Percentiles rank a stretch among this genome's conserved stretches.
Evolutionary conservation across 2,329 filamentous ascomycete genomes (phyloP).

Genomic region (Penicillium rolfsii): DNA sequence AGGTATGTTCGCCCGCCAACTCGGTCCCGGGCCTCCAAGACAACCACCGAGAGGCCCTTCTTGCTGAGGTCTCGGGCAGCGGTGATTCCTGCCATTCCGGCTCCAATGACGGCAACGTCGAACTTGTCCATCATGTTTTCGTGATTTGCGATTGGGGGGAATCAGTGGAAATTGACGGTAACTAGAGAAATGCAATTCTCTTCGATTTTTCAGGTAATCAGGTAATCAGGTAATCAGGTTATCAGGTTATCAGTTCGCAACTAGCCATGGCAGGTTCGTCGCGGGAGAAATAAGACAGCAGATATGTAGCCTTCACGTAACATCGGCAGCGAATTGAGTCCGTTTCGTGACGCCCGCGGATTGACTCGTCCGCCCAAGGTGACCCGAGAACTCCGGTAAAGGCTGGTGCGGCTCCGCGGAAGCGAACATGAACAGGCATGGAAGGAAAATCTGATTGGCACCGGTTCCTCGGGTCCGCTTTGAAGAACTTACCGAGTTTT

Average conservation of each 20-base stretch:
- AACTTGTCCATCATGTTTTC: not conserved
- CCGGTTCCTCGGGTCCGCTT: not conserved
- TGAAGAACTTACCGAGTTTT: not conserved
- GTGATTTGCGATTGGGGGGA: not conserved
- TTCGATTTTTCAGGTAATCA: not conserved
- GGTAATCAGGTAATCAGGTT: not conserved
- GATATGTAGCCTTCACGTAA: not conserved
- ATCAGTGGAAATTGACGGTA: not conserved
- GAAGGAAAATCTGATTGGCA: not conserved
- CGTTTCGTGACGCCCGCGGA: not conserved
- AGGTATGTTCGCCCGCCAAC: not conserved
- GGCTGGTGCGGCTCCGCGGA: not conserved
- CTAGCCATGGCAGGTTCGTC: not conserved
- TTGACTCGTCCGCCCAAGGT: not conserved
- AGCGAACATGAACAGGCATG: not conserved
- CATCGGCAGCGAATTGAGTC: not conserved
- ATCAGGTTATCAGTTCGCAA: not conserved
- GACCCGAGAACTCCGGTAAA: not conserved
- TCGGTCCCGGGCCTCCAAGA: not conserved
- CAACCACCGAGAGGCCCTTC: constrained; percentile 1
- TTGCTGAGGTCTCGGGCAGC: constrained; percentile 1
- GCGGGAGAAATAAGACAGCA: not conserved
- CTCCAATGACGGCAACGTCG: not conserved
- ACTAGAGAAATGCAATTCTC: not conserved
- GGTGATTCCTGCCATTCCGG: not conserved